Base-by-base conservation (phyloP, 2,329 filamentous ascomycete genomes). In the Celoporthe dispersa region DNA sequence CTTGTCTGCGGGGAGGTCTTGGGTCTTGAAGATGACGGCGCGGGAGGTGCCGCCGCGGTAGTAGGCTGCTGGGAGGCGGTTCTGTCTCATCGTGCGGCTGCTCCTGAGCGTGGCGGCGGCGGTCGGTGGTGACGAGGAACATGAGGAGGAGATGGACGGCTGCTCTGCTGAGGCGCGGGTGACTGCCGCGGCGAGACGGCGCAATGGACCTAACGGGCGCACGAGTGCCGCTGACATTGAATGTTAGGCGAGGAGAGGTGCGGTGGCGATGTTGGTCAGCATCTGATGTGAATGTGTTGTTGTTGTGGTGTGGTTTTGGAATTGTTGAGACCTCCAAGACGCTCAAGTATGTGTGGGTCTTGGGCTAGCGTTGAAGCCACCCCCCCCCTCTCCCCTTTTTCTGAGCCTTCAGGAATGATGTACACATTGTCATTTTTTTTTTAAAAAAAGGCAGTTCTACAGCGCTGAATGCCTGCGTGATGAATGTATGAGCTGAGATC, bases 41-140 rank as follows among this genome's bases (percentile, higher is more conserved):
- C 90, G 87, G 22, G 90, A 92, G n/a, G 90, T 92, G 35, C 91
- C 90, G 66, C 90, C 90, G 62, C 90, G 87, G 76, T 90, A 90
- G 78, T 90, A 91, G 59, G 87, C 81, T 11, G 88, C 88, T 19
- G 82, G 81, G 14, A 86, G 79, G 39, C 70, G 66, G 16, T 68
- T 48, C 28, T 70, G 70, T 53, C 31, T 53, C 28, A 7, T 14
- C 9, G 9, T 57, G 28, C 22, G 9, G 19, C 19, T 48, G 2
- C 16, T n/a, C 1, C 11, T 48, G 7, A 7, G 44, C n/a, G 22
- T 48, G 3, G 44, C n/a, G n/a, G n/a, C n/a, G n/a, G n/a, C n/a
- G n/a, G n/a, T n/a, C n/a, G 39, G 16, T 16, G 39, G 4, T 16
- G 48, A 1, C n/a, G 9, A 11, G 6, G 39, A 16, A 1, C 25